phyloP scores from a whole-genome alignment of 1,284 basidiomycete genomes.

The Neolentinus lepideus region DNA sequence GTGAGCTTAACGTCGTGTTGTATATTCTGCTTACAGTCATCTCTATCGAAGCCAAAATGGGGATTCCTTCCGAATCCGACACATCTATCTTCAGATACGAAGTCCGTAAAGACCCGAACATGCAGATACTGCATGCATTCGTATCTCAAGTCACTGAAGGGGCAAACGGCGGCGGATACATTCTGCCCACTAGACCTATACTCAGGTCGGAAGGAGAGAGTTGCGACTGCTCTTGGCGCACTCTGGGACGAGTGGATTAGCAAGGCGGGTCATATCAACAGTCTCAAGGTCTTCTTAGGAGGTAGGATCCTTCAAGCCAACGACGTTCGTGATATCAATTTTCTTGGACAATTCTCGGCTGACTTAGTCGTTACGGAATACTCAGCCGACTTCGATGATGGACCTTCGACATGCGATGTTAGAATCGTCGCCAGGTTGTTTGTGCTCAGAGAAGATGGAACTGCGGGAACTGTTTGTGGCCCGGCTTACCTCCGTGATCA shows the following conservation, averaged over 20 bases:
- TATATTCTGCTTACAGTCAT: conserved; percentile 1
- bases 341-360: background rate
- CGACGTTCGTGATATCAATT: conserved; percentile 39
- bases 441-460: conserved; percentile 9
- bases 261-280: conserved; percentile 64
- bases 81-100: conserved; percentile 53
- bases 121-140: conserved; percentile 89
- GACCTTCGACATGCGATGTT: background rate
- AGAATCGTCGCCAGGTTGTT: background rate
- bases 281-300: conserved; percentile 69
- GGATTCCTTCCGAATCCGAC: conserved; percentile 69
- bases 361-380: conserved; percentile 4
- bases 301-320: conserved; percentile 53
- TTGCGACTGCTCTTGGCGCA: conserved; percentile 54
- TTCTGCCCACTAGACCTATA: conserved; percentile 90
- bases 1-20: conserved; percentile 28
- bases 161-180: conserved; percentile 31
- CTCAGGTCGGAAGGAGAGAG: conserved; percentile 53
- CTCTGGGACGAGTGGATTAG: conserved; percentile 72
- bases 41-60: conserved; percentile 78
- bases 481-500: conserved; percentile 44
- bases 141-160: conserved; percentile 39
- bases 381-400: background rate
- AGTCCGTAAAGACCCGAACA: conserved; percentile 54
- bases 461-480: conserved; percentile 35